phyloP scores from a whole-genome alignment of 345 rosid genomes.

The Punica granatum region DNA sequence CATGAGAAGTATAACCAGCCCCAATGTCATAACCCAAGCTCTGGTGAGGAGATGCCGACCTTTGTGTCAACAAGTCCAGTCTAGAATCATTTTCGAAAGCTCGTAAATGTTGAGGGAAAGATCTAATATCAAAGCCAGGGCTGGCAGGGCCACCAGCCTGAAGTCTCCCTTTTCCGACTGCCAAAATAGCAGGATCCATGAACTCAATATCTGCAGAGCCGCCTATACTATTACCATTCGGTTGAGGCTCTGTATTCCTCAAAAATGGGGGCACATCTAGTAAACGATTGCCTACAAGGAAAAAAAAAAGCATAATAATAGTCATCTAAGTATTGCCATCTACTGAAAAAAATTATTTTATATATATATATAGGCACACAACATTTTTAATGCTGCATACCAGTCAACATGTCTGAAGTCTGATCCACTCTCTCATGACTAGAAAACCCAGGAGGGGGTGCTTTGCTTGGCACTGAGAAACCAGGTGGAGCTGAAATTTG shows the following conservation, averaged over 20 bases:
- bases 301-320: not conserved
- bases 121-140: slow-evolving; percentile 49
- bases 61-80: slow-evolving; percentile 55
- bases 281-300: slow-evolving; percentile 48
- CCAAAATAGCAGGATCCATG: slow-evolving; percentile 90
- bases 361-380: no score
- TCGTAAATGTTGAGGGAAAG: slow-evolving; percentile 35
- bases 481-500: slow-evolving; percentile 51
- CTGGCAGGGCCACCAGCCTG: slow-evolving; percentile 39
- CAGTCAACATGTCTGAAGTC: slow-evolving; percentile 17
- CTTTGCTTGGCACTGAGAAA: slow-evolving; percentile 38
- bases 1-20: slow-evolving; percentile 42
- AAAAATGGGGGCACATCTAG: slow-evolving; percentile 38
- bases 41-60: slow-evolving; percentile 53
- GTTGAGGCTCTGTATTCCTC: slow-evolving; percentile 42
- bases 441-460: slow-evolving; percentile 55
- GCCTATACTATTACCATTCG: slow-evolving; percentile 31
- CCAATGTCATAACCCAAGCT: slow-evolving; percentile 44
- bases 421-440: slow-evolving; percentile 31
- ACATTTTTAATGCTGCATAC: not conserved
- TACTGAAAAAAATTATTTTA: not conserved
- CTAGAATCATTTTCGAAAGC: slow-evolving; percentile 59
- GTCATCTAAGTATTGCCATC: not conserved
- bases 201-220: slow-evolving; percentile 60
- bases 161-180: slow-evolving; percentile 77